Percentiles rank a stretch among this genome's conserved stretches.
Conservation (phyloP, 225 moss, liverwort and hornwort species). For the Climacium dendroides region DNA sequence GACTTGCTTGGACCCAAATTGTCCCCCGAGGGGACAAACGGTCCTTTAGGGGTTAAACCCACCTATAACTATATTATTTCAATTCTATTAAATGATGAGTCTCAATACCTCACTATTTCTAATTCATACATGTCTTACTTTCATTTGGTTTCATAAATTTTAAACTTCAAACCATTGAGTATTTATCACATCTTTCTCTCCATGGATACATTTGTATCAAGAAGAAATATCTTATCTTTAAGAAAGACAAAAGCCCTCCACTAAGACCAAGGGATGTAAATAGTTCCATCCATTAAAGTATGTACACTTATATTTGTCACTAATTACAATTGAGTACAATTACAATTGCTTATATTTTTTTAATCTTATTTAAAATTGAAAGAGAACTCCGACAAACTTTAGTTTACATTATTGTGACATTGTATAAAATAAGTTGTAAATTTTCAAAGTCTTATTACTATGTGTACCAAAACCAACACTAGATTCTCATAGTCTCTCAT, state of each 20-base stretch:
- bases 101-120: background rate
- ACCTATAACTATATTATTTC: no score
- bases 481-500: background rate
- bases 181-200: no score
- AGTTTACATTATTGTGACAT: no score
- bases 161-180: background rate
- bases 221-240: background rate
- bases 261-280: background rate
- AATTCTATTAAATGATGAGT: background rate
- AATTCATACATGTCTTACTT: background rate
- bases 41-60: no score
- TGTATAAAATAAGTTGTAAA: background rate
- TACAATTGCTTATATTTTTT: background rate
- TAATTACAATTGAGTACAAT: background rate
- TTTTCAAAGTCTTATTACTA: no score
- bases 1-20: no score
- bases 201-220: rapidly evolving
- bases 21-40: no score
- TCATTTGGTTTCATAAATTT: background rate
- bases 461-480: background rate
- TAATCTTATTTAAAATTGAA: background rate
- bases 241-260: background rate
- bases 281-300: rapidly evolving
- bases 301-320: background rate
- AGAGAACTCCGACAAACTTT: rapidly evolving